Evolutionary conservation across 192 early-diverging fungal genomes (phyloP).

Genomic region (Entrophospora sp.): DNA sequence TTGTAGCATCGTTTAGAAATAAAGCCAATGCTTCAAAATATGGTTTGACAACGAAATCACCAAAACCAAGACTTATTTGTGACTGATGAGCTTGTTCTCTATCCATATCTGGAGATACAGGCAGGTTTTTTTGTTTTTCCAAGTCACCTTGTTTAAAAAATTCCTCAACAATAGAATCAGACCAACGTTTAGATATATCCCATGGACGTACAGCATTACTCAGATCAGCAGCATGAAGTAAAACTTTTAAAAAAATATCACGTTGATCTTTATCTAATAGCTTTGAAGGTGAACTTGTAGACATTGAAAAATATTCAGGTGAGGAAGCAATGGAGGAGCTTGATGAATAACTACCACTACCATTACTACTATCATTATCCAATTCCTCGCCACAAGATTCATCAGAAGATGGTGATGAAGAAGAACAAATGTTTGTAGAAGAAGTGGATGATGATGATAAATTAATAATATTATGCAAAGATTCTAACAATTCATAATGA

Average conservation of each 20-base stretch:
- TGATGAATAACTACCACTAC: too few species aligned
- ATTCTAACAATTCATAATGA: slow-evolving; percentile 66
- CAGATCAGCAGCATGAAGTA: slow-evolving; percentile 87
- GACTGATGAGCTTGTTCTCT: slow-evolving; percentile 58
- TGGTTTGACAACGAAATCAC: slow-evolving; percentile 77
- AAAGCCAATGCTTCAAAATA: slow-evolving; percentile 78
- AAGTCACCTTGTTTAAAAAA: slow-evolving; percentile 85
- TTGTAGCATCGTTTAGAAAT: slow-evolving; percentile 58
- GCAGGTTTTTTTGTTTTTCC: slow-evolving; percentile 65
- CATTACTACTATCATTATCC: too few species aligned
- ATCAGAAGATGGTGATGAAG: too few species aligned
- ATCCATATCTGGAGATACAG: slow-evolving; percentile 87
- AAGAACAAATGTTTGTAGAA: slow-evolving; percentile 16
- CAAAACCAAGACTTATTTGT: slow-evolving; percentile 74
- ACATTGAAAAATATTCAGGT: slow-evolving; percentile 17
- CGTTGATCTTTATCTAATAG: slow-evolving; percentile 42
- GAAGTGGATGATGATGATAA: slow-evolving; percentile 22
- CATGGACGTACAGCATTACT: slow-evolving; percentile 82
- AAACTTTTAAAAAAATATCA: slow-evolving; percentile 50
- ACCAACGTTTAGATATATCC: slow-evolving; percentile 82
- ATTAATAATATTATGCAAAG: slow-evolving; percentile 37
- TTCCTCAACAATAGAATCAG: slow-evolving; percentile 76
- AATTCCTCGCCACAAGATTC: too few species aligned
- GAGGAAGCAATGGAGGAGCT: too few species aligned
- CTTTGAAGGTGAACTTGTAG: slow-evolving; percentile 5